Base-by-base conservation (phyloP, 2,329 filamentous ascomycete species). In the Colletotrichum siamense region DNA sequence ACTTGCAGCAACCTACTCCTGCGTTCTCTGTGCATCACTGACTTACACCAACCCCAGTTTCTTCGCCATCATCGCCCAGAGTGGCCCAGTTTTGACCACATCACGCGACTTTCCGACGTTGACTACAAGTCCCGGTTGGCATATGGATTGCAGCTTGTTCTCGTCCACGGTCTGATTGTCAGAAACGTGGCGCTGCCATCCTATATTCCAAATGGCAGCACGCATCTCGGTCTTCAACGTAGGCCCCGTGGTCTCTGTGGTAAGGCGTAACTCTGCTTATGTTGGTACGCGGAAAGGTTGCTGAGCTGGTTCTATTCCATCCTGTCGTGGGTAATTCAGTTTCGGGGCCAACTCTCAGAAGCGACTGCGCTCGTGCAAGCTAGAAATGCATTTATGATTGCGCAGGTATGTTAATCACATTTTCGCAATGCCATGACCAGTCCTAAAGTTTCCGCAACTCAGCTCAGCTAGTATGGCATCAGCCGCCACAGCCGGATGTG, bases 381-480 rank as follows among this genome's bases (percentile, higher is more conserved):
- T 22, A 2, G 16, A 52, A 52, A 22, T 52, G 44, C 44, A 6
- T 22, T 52, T 8, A 13, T 22, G 4, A 12, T 52, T 52, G n/a
- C 44, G 2, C n/a, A 52, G 44, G 44, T 84, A 85, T 49, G 82
- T 89, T 64, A 44, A 84, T 80, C 22, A 24, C 55, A 44, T 63
- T 32, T 59, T 26, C 24, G 15, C 18, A 16, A 32, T 49, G 61
- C 16, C 26, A 18, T 36, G 9, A 28, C 28, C 18, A 44, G 24
- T 66, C 16, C 64, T 36, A 8, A n/a, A 26, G 22, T 49, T 66
- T 8, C 22, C 59, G 5, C 57, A 86, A 6, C n/a, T 82, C 65
- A 83, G 44, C n/a, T 83, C 66, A 83, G 79, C 79, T 6, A 82
- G 81, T 8, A 79, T 67, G 18, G n/a, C 83, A 28, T 79, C 82